A percentile compares a stretch with the other conserved stretches of the same genome.
phyloP scores from a whole-genome alignment of 495 filamentous ascomycete genomes.

The Filosporella fistucella region DNA sequence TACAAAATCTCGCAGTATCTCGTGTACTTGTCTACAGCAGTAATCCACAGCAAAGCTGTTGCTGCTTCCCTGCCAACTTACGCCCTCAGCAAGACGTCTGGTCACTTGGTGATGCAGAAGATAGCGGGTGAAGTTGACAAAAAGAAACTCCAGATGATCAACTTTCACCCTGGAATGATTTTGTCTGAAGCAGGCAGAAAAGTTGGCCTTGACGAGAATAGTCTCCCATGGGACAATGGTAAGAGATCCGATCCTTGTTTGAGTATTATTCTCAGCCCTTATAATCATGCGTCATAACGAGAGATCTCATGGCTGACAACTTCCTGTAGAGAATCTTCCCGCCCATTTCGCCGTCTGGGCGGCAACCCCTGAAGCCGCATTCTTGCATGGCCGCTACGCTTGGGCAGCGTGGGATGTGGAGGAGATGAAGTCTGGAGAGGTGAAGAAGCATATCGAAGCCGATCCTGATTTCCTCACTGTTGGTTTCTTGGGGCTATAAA shows the following conservation, averaged over 20 bases:
- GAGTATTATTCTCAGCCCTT: background rate
- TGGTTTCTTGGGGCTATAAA: constrained; percentile 23
- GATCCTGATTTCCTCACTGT: constrained; percentile 27
- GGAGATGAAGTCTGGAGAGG: constrained; percentile 34
- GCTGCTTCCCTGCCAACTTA: constrained; percentile 21
- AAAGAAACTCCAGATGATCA: constrained; percentile 36
- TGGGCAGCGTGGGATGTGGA: constrained; percentile 52
- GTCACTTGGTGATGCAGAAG: constrained; percentile 30
- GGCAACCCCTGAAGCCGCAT: constrained; percentile 36
- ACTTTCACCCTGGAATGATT: constrained; percentile 38
- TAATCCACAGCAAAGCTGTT: background rate
- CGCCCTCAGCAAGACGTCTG: constrained; percentile 34
- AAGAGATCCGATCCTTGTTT: constrained; percentile 5
- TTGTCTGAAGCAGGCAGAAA: constrained; percentile 26
- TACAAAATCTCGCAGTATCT: background rate
- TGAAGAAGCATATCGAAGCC: constrained; percentile 30
- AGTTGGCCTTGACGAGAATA: background rate
- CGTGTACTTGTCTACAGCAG: background rate
- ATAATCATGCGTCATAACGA: background rate
- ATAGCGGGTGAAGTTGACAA: constrained; percentile 27
- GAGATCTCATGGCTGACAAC: background rate
- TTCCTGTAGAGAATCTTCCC: constrained; percentile 4
- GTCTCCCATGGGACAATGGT: constrained; percentile 31
- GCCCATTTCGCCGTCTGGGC: constrained; percentile 43
- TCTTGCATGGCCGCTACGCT: constrained; percentile 39